These are phyloP conservation scores for Betula pendula DNA, from an alignment of 306 rosid species.

Conservation along the genomic window DNA sequence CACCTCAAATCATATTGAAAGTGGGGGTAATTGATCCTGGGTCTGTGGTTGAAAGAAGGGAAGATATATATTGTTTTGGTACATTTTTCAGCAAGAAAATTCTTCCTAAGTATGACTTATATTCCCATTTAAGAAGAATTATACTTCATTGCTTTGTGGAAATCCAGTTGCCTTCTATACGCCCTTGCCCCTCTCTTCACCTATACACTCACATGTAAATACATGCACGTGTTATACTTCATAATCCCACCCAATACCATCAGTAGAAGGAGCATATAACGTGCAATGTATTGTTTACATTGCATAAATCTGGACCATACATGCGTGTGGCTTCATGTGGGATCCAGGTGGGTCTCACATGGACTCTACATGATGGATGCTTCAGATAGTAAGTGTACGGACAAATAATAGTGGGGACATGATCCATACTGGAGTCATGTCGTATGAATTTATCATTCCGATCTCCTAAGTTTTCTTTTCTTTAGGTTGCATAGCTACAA, in stretches of 20 bases:
- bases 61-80: not conserved
- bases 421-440: not conserved
- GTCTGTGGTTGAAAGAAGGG: not conserved
- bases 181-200: not conserved
- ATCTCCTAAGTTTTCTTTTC: not conserved
- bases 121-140: not conserved
- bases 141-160: not conserved
- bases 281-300: not conserved
- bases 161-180: not conserved
- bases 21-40: not conserved
- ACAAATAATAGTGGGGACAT: not conserved
- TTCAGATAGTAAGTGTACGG: not conserved
- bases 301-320: conserved; percentile 5
- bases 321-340: not conserved
- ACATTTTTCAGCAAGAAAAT: not conserved
- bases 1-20: not conserved
- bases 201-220: not conserved
- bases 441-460: not conserved
- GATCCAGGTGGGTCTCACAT: not conserved
- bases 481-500: not conserved
- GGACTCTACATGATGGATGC: not conserved
- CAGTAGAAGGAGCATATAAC: not conserved
- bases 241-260: not conserved
- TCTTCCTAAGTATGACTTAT: not conserved
- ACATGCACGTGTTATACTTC: not conserved